Evolutionary conservation across 148 eudicot genomes (phyloP).

Genomic region (Tetragonia tetragonoides): DNA sequence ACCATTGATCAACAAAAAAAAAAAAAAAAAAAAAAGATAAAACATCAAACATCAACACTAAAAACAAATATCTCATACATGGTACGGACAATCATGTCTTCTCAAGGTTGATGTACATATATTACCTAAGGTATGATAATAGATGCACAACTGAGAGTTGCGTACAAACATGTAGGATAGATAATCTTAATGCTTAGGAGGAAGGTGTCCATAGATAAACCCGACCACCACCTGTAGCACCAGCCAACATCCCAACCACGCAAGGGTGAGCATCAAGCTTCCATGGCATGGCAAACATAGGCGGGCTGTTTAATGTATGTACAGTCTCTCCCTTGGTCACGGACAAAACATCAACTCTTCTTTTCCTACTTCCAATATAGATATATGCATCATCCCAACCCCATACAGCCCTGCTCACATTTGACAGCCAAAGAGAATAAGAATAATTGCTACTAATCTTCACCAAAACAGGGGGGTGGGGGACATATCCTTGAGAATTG

Average conservation of each 20-base stretch:
- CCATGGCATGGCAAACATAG: constrained; percentile 71
- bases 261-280: constrained; percentile 78
- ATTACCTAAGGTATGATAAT: too few relatives aligned
- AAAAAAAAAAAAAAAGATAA: too few relatives aligned
- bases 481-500: neutral
- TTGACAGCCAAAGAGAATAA: neutral
- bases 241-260: constrained; percentile 73
- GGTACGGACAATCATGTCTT: too few relatives aligned
- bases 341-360: constrained; percentile 75
- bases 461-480: too few relatives aligned
- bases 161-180: neutral
- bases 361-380: constrained; percentile 63
- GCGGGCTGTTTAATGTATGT: constrained; percentile 51
- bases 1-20: too few relatives aligned
- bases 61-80: too few relatives aligned
- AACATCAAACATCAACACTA: too few relatives aligned
- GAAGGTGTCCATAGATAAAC: constrained; percentile 69
- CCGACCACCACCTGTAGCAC: constrained; percentile 86
- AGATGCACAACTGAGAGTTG: neutral
- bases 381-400: constrained; percentile 93
- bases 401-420: constrained; percentile 77
- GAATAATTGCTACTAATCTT: too few relatives aligned
- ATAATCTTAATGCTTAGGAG: constrained; percentile 7
- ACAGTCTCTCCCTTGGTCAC: constrained; percentile 34
- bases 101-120: too few relatives aligned